phyloP scores from a whole-genome alignment of 169 alveolate genomes.

The Plasmodium cynomolgi region DNA sequence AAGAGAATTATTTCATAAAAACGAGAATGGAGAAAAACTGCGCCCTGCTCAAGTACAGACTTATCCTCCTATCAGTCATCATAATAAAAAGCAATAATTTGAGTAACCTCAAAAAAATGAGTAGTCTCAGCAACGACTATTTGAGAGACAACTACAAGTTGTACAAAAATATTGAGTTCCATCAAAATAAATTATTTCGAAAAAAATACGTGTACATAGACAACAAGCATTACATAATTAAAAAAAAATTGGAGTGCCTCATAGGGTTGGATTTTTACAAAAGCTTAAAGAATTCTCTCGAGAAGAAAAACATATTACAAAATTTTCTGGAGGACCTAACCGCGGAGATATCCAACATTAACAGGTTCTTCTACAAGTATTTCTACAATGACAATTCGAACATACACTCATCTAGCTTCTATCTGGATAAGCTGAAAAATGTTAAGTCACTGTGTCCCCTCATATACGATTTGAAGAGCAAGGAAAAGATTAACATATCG shows the following conservation, averaged over 20 bases:
- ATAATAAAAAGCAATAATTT: constrained; percentile 67
- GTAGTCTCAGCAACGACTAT: background rate
- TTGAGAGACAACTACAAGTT: background rate
- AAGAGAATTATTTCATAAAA: constrained; percentile 31
- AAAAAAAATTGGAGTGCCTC: constrained; percentile 48
- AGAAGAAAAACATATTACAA: constrained; percentile 33
- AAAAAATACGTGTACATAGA: constrained; percentile 29
- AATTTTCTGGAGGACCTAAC: constrained; percentile 35
- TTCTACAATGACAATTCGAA: constrained; percentile 55
- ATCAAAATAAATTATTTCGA: constrained; percentile 38
- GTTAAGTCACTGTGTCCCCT: constrained; percentile 40
- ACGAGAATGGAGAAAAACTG: constrained; percentile 16
- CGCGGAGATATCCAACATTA: constrained; percentile 14
- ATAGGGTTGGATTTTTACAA: constrained; percentile 37
- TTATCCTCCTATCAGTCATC: constrained; percentile 23
- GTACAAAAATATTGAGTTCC: constrained; percentile 47
- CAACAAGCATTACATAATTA: constrained; percentile 46
- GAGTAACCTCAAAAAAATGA: constrained; percentile 33
- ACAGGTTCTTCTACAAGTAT: constrained; percentile 27
- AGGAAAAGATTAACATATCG: constrained; percentile 17
- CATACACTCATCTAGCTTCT: constrained; percentile 46
- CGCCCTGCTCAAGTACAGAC: constrained; percentile 47
- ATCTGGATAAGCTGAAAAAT: constrained; percentile 31
- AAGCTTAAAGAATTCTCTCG: constrained; percentile 20
- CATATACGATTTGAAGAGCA: constrained; percentile 13